These are phyloP conservation scores for Tardiomyces blankii DNA, from an alignment of 1,139 yeast genomes.

Conservation along the genomic window DNA sequence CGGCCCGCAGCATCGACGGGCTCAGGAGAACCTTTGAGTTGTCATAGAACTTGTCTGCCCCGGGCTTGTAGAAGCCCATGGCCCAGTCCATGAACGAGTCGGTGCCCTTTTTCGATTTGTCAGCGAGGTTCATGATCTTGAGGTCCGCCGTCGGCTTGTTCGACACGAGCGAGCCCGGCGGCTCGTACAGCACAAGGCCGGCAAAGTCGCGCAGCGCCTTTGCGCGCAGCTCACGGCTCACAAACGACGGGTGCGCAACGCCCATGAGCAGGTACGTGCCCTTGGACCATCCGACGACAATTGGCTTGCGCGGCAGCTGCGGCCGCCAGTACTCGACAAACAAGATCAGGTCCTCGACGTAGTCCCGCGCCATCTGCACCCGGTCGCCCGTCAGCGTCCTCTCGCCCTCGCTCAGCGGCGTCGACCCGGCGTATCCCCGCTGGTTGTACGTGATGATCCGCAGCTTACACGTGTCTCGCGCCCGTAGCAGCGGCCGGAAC, in stretches of 20 bases:
- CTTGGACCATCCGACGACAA: slow-evolving; percentile 4
- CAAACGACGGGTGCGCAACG: slow-evolving; percentile 1
- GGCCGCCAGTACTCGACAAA: slow-evolving; percentile 5
- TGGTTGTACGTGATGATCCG: slow-evolving; percentile 4
- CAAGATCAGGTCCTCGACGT: slow-evolving; percentile 14
- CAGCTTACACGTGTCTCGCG: not conserved
- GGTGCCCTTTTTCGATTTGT: not conserved
- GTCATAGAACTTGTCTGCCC: not conserved
- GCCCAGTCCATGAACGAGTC: slow-evolving; percentile 1
- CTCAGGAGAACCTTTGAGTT: not conserved
- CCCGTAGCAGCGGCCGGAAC: not conserved
- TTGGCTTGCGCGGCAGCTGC: slow-evolving; percentile 1
- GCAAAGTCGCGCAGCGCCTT: not conserved
- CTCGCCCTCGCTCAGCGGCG: slow-evolving; percentile 1
- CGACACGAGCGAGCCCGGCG: slow-evolving; percentile 3
- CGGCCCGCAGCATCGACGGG: not conserved
- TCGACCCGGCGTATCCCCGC: slow-evolving; percentile 3
- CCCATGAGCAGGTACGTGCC: slow-evolving; percentile 2
- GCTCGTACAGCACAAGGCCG: slow-evolving; percentile 2
- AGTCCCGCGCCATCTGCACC: slow-evolving; percentile 1
- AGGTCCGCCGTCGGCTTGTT: slow-evolving; percentile 1
- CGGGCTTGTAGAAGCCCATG: slow-evolving; percentile 3
- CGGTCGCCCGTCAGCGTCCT: not conserved
- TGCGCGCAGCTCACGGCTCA: not conserved
- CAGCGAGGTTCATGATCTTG: not conserved